A percentile compares a stretch with the other conserved stretches of the same genome.
phyloP scores from a whole-genome alignment of 2,329 filamentous ascomycete genomes.

The Diaporthe velutina region DNA sequence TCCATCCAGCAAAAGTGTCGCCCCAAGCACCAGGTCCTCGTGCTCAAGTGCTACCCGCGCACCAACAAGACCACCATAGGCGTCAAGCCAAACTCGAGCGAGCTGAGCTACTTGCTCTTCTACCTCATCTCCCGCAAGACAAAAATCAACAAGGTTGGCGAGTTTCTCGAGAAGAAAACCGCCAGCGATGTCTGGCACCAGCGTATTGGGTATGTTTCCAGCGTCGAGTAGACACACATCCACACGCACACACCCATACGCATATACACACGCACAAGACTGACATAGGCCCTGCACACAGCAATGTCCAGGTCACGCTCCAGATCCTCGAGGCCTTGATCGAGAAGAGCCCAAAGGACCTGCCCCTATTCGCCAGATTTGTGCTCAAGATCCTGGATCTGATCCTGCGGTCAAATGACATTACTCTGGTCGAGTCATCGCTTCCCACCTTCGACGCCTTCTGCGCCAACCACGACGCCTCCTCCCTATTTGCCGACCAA shows the following conservation, averaged over 20 bases:
- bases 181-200: slow-evolving; percentile 90
- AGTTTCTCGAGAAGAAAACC: slow-evolving; percentile 94
- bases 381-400: slow-evolving; percentile 87
- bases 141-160: slow-evolving; percentile 96
- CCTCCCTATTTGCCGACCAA: slow-evolving; percentile 87
- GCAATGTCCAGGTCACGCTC: slow-evolving; percentile 94
- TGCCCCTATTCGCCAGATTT: slow-evolving; percentile 87
- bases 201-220: slow-evolving; percentile 80
- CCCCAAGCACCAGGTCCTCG: slow-evolving; percentile 95
- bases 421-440: slow-evolving; percentile 93
- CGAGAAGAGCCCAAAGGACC: slow-evolving; percentile 91
- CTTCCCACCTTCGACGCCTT: slow-evolving; percentile 89
- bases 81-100: slow-evolving; percentile 95
- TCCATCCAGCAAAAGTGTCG: slow-evolving; percentile 78
- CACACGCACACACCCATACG: background rate
- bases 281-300: slow-evolving; percentile 50
- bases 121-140: slow-evolving; percentile 94
- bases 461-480: slow-evolving; percentile 88
- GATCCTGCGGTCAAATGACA: slow-evolving; percentile 86
- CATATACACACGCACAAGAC: background rate
- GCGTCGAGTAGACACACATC: background rate
- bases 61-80: slow-evolving; percentile 92
- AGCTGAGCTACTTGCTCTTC: slow-evolving; percentile 96
- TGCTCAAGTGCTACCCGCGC: slow-evolving; percentile 95
- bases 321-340: slow-evolving; percentile 92